Percentiles rank a stretch among this genome's conserved stretches.
Conservation (phyloP, 148 eudicot genomes). For the Vaccinium darrowii region DNA sequence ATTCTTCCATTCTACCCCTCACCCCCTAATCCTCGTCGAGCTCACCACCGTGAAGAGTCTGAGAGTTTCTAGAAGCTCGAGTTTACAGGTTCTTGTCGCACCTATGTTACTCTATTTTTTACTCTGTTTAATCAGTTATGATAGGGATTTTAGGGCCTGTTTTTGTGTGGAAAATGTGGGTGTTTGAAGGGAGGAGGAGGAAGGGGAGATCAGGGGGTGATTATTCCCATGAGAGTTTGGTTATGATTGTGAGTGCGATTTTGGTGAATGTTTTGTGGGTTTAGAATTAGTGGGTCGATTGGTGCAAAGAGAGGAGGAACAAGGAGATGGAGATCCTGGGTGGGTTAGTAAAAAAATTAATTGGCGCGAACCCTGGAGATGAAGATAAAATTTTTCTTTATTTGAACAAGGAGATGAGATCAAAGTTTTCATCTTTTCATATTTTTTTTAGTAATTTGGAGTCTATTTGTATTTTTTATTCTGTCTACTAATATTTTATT, state of each 20-base stretch:
- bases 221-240: slow-evolving; percentile 58
- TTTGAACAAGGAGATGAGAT: no score
- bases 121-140: slow-evolving; percentile 6
- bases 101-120: slow-evolving; percentile 40
- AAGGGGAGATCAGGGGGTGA: slow-evolving; percentile 26
- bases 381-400: no score
- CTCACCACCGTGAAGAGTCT: slow-evolving; percentile 29
- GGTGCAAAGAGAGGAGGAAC: slow-evolving; percentile 27
- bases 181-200: slow-evolving; percentile 37
- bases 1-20: no score
- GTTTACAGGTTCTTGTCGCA: slow-evolving; percentile 54
- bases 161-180: slow-evolving; percentile 43
- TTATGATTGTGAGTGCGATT: slow-evolving; percentile 46
- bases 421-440: no score
- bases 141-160: slow-evolving; percentile 69
- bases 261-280: slow-evolving; percentile 67
- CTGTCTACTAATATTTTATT: no score
- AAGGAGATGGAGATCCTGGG: slow-evolving; percentile 11
- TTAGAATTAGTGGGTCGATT: slow-evolving; percentile 54
- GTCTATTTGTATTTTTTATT: no score
- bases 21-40: no score
- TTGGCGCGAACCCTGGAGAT: no score
- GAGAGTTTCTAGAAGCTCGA: slow-evolving; percentile 27
- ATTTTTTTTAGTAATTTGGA: no score
- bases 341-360: background rate